These are phyloP conservation scores for Cutaneotrichosporon dermatis DNA, from an alignment of 1,284 basidiomycete species.

Conservation along the genomic window DNA sequence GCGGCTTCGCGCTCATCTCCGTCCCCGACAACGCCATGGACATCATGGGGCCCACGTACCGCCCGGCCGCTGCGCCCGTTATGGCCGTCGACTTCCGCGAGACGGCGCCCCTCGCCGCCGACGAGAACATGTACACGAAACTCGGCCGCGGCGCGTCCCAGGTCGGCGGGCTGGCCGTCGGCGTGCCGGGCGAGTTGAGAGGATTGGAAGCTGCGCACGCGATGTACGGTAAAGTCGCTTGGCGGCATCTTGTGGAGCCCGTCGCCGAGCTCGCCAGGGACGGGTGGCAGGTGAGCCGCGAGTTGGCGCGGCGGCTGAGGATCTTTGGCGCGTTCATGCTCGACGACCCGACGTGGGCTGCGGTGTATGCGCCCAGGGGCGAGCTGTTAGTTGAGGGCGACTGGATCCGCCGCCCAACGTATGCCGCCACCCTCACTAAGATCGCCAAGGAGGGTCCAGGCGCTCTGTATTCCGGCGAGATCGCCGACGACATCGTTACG, in stretches of 20 bases:
- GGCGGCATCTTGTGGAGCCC: slow-evolving; percentile 72
- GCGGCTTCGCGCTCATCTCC: slow-evolving; percentile 85
- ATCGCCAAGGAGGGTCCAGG: slow-evolving; percentile 42
- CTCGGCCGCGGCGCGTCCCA: slow-evolving; percentile 69
- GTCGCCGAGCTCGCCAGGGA: slow-evolving; percentile 63
- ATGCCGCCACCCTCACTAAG: slow-evolving; percentile 39
- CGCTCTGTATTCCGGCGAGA: slow-evolving; percentile 45
- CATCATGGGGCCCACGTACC: too few species aligned
- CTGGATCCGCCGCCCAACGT: slow-evolving; percentile 62
- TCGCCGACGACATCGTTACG: slow-evolving; percentile 43
- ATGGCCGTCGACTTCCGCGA: slow-evolving; percentile 85
- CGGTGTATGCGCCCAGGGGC: slow-evolving; percentile 76
- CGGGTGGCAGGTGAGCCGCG: slow-evolving; percentile 70
- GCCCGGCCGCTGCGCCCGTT: slow-evolving; percentile 49
- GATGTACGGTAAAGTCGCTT: slow-evolving; percentile 57
- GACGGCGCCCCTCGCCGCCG: slow-evolving; percentile 67
- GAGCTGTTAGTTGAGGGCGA: slow-evolving; percentile 68
- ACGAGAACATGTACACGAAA: slow-evolving; percentile 67
- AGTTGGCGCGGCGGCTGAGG: slow-evolving; percentile 67
- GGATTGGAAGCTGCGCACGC: slow-evolving; percentile 56
- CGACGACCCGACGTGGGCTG: slow-evolving; percentile 68
- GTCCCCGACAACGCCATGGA: slow-evolving; percentile 53
- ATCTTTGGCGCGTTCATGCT: slow-evolving; percentile 62
- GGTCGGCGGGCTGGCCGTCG: slow-evolving; percentile 76
- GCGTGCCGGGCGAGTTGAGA: slow-evolving; percentile 78